Evolutionary conservation across 2,329 filamentous ascomycete species (phyloP).

Genomic region (Paecilomyces dactylethromorphus): DNA sequence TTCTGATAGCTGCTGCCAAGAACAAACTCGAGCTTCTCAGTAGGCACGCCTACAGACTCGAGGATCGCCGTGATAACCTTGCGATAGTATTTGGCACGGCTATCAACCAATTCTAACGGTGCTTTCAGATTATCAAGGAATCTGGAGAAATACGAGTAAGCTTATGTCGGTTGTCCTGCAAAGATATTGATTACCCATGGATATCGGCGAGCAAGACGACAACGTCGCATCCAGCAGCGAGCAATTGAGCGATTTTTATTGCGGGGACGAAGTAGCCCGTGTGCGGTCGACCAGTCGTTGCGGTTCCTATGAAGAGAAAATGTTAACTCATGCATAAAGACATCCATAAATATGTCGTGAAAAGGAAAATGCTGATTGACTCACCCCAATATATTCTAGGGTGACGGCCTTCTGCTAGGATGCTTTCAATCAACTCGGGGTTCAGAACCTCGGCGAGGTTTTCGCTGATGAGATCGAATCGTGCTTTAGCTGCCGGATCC

Average conservation of each 20-base stretch:
- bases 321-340: not conserved
- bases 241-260: slow-evolving; percentile 83
- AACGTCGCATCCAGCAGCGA: slow-evolving; percentile 76
- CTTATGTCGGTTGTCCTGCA: no score
- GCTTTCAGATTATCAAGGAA: slow-evolving; percentile 56
- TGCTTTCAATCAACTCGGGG: slow-evolving; percentile 43
- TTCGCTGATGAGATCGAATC: slow-evolving; percentile 67
- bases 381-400: slow-evolving; percentile 29
- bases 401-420: slow-evolving; percentile 22
- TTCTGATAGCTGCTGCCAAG: slow-evolving; percentile 75
- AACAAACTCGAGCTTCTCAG: slow-evolving; percentile 74
- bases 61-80: slow-evolving; percentile 68
- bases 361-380: not conserved
- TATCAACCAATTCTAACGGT: slow-evolving; percentile 77
- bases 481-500: slow-evolving; percentile 41
- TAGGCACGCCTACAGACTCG: slow-evolving; percentile 69
- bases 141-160: slow-evolving; percentile 56
- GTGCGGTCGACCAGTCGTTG: slow-evolving; percentile 81
- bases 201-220: slow-evolving; percentile 66
- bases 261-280: slow-evolving; percentile 84
- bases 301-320: slow-evolving; percentile 41
- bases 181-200: slow-evolving; percentile 57
- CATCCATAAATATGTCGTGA: not conserved
- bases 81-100: slow-evolving; percentile 78
- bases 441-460: slow-evolving; percentile 80